Evolutionary conservation across 2,329 filamentous ascomycete genomes (phyloP), one percentile per base, ranked within the genome.

Genomic region (Metarhizium robertsii): DNA sequence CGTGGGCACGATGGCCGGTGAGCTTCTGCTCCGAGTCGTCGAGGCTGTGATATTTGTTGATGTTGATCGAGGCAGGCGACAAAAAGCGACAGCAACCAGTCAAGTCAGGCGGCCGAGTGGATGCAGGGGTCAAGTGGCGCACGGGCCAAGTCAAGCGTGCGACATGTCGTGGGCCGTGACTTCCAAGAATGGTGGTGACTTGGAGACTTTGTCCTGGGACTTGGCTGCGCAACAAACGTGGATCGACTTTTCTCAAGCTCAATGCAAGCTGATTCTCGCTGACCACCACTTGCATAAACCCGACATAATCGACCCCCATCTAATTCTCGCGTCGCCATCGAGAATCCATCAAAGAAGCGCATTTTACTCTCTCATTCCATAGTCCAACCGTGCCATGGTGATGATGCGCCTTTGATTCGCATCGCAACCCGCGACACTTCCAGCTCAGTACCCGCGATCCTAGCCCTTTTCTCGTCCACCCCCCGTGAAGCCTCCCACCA

Each of bases 1-100:
- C 32, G 49, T 57, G 65, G 67, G 68, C 68, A 61, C 60, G 64
- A 63, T 67, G 67, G 61, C 64, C 62, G 62, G 58, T 56, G 64
- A 61, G 63, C 52, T 29, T 66, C 61, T 62, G 62, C 58, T 60
- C 52, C 57, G 30, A 49, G 59, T 53, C 54, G 45, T 59, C 53
- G 54, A 58, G 52, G 47, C 32, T 10, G 25, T 13, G 11, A 38
- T 30, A 43, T 60, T 65, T 71, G 68, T 71, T 69, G 67, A 71
- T 61, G 66, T 64, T 65, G 58, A 49, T 46, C 51, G 36, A 51
- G 50, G 45, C 48, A 52, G 57, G 53, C 56, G 55, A 57, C 53
- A 50, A 49, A 34, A 46, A 25, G 30, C n/a, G 18, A 29, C 18
- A 52, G 32, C 32, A 11, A 34, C 32, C 32, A 7, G 32, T 34